Evolutionary conservation across 164 flowering plant genomes (phyloP), one percentile per base, ranked within the genome.

Genomic region (Liquidambar formosana): DNA sequence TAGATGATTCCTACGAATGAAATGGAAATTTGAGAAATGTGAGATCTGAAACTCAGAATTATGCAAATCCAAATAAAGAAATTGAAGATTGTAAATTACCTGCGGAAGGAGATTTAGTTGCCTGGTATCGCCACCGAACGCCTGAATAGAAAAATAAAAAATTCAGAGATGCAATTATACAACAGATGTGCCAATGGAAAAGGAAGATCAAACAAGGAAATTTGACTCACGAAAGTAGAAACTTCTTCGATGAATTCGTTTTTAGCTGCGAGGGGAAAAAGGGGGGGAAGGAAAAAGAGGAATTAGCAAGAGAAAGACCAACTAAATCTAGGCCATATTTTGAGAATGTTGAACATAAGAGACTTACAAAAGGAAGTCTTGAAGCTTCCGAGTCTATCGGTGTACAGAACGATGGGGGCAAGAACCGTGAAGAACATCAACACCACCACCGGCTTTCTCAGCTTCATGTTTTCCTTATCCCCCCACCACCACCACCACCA

Each of bases 391-490:
- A 90, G 86, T 58, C 74, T 83, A 71, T 91, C 88, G 22, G 93
- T 88, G 75, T 84, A 95, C 19, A 95, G 89, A 54, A 91, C 74
- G 62, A 95, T 83, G 0, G 97, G 98, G 44, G 98, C 85, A 46
- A 93, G 64, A 43, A 95, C 93, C 0, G 98, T 88, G 13, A 90
- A 69, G 23, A 75, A 64, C 25, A 95, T 83, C 81, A 95, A 73
- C 61, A 79, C 65, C 76, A 90, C 1, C 61, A 91, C 94, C 28
- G 85, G 54, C 51, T 77, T 84, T 61, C 97, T 81, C 45, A 84
- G 45, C 83, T 49, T 77, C 88, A 84, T 75, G 81, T 52, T 82
- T 75, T 53, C 59, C 65, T 38, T 48, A 3, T 53, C 12, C 57
- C 71, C 18, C 15, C 54, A 27, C 44, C 45, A 8, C n/a, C n/a